These are phyloP conservation scores for Psidium friedrichsthalianum DNA, from an alignment of 345 rosid species.

Conservation along the genomic window DNA sequence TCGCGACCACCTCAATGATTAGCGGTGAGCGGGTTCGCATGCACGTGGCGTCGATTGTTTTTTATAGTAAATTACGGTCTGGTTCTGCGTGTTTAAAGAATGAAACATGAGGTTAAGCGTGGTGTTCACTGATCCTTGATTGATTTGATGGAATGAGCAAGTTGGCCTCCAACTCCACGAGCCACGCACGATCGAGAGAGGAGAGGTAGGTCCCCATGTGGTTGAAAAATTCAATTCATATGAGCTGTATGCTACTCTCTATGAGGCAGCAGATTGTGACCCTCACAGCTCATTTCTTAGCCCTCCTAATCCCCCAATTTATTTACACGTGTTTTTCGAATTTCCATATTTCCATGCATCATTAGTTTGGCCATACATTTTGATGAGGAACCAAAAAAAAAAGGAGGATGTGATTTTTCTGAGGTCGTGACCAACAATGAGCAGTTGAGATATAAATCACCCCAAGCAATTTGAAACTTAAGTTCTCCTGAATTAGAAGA, in stretches of 20 bases:
- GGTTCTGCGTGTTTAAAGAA: neutral
- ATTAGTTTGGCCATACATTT: no score
- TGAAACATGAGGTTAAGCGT: neutral
- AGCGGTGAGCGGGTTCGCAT: neutral
- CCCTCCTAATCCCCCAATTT: neutral
- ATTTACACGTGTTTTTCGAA: neutral
- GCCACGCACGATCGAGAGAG: neutral
- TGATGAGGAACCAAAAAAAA: no score
- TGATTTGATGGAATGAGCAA: neutral
- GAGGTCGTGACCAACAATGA: neutral
- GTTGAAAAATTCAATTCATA: neutral
- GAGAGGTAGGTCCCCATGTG: neutral
- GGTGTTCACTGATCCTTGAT: neutral
- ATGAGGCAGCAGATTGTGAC: neutral
- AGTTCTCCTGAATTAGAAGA: neutral
- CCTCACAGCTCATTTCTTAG: neutral
- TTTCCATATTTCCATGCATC: no score
- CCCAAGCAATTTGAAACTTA: neutral
- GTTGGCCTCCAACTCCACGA: neutral
- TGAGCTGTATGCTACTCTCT: neutral
- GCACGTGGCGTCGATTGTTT: neutral
- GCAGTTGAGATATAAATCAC: neutral
- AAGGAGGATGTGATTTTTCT: neutral
- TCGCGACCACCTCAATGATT: neutral
- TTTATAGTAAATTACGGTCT: neutral